Evolutionary conservation across 2,329 filamentous ascomycete species (phyloP).

Genomic region (Colletotrichum brevisporum): DNA sequence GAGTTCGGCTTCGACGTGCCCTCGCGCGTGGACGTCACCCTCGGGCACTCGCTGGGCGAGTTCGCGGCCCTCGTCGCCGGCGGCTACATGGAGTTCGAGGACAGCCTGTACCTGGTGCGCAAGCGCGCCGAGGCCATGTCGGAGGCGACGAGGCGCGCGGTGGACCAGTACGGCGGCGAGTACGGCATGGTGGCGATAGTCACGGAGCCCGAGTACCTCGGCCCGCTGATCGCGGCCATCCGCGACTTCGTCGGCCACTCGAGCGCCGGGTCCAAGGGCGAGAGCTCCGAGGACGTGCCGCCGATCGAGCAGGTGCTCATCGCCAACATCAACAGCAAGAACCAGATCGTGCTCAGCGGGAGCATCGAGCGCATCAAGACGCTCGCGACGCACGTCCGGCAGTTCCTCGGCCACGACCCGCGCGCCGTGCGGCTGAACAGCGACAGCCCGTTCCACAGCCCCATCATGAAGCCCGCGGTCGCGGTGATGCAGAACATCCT

Average conservation of each 20-base stretch:
- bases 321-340: constrained; percentile 95
- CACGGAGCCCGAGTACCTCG: constrained; percentile 84
- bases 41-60: constrained; percentile 93
- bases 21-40: constrained; percentile 82
- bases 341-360: constrained; percentile 94
- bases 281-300: constrained; percentile 76
- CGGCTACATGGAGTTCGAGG: constrained; percentile 82
- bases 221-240: constrained; percentile 78
- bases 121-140: constrained; percentile 88
- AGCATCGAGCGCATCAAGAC: constrained; percentile 86
- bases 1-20: constrained; percentile 84
- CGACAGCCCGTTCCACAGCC: constrained; percentile 91
- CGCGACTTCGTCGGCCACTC: constrained; percentile 83
- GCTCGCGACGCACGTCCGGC: constrained; percentile 85
- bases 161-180: constrained; percentile 78
- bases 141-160: constrained; percentile 77
- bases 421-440: constrained; percentile 88
- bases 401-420: constrained; percentile 93
- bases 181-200: constrained; percentile 97
- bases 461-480: constrained; percentile 89
- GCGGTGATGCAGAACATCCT: constrained; percentile 80
- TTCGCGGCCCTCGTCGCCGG: constrained; percentile 92
- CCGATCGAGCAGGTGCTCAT: constrained; percentile 90
- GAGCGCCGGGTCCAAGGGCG: constrained; percentile 75
- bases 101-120: constrained; percentile 83